A percentile compares a stretch with the other conserved stretches of the same genome.
Evolutionary conservation across 2,329 filamentous ascomycete species (phyloP).

Genomic region (Colletotrichum scovillei): DNA sequence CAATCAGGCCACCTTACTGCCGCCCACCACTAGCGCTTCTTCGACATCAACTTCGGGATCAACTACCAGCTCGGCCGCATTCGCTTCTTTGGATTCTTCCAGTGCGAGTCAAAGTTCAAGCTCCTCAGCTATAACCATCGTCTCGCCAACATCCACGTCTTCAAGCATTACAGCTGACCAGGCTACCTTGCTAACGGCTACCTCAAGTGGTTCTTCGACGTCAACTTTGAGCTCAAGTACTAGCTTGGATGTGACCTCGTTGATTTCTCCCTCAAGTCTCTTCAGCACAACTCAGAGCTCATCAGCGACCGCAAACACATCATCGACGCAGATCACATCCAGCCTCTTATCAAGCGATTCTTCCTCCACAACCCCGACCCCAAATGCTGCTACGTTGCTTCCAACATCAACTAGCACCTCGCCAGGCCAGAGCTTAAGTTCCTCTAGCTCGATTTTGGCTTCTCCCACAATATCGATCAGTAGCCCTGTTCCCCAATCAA

Average conservation of each 20-base stretch:
- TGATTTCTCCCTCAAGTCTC: background rate
- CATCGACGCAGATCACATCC: background rate
- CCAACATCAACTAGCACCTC: background rate
- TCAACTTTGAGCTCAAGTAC: background rate
- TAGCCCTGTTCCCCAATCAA: background rate
- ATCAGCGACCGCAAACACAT: background rate
- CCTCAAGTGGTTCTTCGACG: background rate
- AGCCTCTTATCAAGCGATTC: background rate
- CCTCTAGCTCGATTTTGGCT: background rate
- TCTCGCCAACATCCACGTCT: background rate
- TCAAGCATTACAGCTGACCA: background rate
- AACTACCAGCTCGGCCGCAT: background rate
- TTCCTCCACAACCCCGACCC: background rate
- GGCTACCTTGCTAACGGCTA: background rate
- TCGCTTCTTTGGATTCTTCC: background rate
- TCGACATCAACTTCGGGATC: background rate
- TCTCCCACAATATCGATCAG: background rate
- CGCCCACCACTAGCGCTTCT: background rate
- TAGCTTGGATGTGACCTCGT: background rate
- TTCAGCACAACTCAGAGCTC: background rate
- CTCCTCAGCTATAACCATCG: background rate
- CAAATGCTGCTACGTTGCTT: background rate
- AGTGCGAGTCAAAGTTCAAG: background rate
- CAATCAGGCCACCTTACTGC: background rate
- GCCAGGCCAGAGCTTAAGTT: background rate